These are phyloP conservation scores for Themeda triandra DNA, from an alignment of 176 grass and related monocot genomes.

Conservation along the genomic window DNA sequence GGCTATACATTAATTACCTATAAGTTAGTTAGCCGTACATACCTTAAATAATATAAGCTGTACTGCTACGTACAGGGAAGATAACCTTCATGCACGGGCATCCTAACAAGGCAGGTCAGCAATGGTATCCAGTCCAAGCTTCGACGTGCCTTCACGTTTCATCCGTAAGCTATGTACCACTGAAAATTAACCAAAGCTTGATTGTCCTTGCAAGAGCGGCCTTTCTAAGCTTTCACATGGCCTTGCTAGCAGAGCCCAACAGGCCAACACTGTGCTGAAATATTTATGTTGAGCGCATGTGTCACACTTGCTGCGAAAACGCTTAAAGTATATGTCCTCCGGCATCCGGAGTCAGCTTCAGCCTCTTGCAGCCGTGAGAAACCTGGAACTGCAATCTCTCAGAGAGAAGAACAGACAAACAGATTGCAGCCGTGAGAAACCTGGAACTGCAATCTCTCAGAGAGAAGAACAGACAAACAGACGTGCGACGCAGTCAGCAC, in stretches of 20 bases:
- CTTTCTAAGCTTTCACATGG: slow-evolving; percentile 44
- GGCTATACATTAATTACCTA: neutral
- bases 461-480: slow-evolving; percentile 19
- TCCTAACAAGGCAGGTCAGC: neutral
- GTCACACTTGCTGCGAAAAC: slow-evolving; percentile 14
- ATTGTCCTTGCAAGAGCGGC: neutral
- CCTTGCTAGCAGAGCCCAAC: slow-evolving; percentile 14
- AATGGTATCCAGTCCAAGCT: neutral
- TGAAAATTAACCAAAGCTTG: slow-evolving; percentile 1
- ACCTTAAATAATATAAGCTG: slow-evolving; percentile 1
- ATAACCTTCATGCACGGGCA: neutral
- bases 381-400: slow-evolving; percentile 3
- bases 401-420: slow-evolving; percentile 13
- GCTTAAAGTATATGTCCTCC: slow-evolving; percentile 12
- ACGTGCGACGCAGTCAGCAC: slow-evolving; percentile 50
- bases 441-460: neutral
- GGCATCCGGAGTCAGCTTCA: neutral
- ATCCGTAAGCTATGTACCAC: neutral
- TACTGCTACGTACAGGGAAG: slow-evolving; percentile 10
- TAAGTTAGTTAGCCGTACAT: neutral
- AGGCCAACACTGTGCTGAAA: neutral
- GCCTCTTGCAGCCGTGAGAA: neutral
- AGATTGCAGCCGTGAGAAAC: neutral
- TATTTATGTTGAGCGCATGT: neutral
- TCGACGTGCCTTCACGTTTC: slow-evolving; percentile 33